phyloP scores from a whole-genome alignment of 139 green algal genomes.

The Ettlia oleoabundans region DNA sequence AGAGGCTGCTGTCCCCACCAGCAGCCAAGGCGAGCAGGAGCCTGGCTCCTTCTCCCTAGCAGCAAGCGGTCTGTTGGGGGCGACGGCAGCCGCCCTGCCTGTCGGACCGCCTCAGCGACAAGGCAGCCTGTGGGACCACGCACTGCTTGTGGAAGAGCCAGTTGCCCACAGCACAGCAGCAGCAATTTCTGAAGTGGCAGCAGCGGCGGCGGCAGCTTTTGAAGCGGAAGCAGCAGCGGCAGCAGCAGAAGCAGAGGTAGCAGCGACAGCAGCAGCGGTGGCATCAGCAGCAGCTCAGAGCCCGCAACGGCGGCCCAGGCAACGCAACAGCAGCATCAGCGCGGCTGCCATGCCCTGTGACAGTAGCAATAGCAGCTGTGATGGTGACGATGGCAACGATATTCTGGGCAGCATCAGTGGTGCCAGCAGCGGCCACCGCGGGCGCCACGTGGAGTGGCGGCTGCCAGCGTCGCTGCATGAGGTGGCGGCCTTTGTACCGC shows the following conservation, averaged over 20 bases:
- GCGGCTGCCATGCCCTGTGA: background rate
- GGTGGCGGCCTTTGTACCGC: constrained; percentile 29
- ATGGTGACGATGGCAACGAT: background rate
- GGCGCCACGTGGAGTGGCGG: constrained; percentile 18
- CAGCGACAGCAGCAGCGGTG: background rate
- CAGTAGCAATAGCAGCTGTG: background rate
- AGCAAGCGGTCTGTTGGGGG: background rate
- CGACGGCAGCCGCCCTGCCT: too few relatives aligned
- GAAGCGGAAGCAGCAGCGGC: background rate
- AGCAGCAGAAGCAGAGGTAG: background rate
- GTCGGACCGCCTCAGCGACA: too few relatives aligned
- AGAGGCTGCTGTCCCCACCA: background rate
- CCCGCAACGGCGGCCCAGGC: background rate
- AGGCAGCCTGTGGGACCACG: constrained; percentile 41
- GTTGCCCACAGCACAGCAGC: background rate
- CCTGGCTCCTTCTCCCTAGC: background rate
- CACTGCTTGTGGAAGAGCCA: background rate
- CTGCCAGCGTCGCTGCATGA: background rate
- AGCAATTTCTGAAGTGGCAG: background rate
- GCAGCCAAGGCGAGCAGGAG: constrained; percentile 7
- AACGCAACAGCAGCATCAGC: too few relatives aligned
- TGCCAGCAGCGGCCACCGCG: background rate
- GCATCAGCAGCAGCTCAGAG: background rate
- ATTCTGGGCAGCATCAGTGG: background rate
- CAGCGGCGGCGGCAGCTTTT: too few relatives aligned